Base-by-base conservation (phyloP, 2,329 filamentous ascomycete genomes). In the Fusarium foetens region DNA sequence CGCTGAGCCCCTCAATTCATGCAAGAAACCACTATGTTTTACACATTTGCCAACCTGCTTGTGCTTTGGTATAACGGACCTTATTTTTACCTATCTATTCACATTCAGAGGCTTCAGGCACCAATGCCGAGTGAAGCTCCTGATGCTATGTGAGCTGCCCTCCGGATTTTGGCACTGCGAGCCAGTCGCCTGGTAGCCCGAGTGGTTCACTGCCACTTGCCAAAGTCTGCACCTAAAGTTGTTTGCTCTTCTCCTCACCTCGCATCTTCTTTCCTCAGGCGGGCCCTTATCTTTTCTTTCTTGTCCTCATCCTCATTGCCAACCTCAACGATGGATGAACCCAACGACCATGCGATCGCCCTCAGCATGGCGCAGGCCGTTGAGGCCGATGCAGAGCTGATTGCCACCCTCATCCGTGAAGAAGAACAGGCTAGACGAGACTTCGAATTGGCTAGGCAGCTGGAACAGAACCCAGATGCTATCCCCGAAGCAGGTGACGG, bases 401-500 rank as follows among this genome's bases (percentile, higher is more conserved):
- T 63, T 6, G 25, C 33, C 4, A 1, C 46, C 3, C 13, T 51
- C 16, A 27, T 48, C 1, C n/a, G 9, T 31, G 61, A 63, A 1
- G 31, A 63, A 0, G 41, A 48, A 2, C 57, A 52, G 14, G 10
- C 23, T 0, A 16, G 12, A 5, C 3, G 17, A 10, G 57, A 43
- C 10, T 0, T 0, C 5, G 35, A 51, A 1, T 14, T 62, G 0
- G 43, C 43, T 0, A n/a, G 0, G 1, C 21, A n/a, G 16, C 21
- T 38, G 3, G 13, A 5, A 3, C 0, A 21, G 0, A 0, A 51
- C 17, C 0, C 31, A 16, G 1, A 35, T 51, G 31, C 31, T 4
- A 21, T 0, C 1, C 6, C 12, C 2, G 48, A 51, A 36, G 0
- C 8, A 1, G 31, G 3, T 21, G 9, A 6, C n/a, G 31, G 0